Base-by-base conservation (phyloP, 306 rosid genomes). In the Glycine latifolia region DNA sequence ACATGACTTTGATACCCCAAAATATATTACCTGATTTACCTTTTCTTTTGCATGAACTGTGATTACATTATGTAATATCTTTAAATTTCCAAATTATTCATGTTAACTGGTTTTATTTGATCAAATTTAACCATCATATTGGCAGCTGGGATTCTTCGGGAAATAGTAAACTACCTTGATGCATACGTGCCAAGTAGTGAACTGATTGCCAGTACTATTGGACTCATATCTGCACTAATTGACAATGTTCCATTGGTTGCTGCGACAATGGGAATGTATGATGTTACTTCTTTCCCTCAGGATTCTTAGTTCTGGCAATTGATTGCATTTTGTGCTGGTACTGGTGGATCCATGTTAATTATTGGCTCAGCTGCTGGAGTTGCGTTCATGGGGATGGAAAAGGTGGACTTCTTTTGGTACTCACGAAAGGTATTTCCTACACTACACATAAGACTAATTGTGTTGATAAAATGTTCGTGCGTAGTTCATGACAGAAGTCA, bases 301-400 rank as follows among this genome's bases (percentile, higher is more conserved):
- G 99, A 95, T 82, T 95, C 98, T 2, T 91, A 93, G 89, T 95
- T 95, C 84, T 95, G 99, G 99, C 98, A 93, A 87, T 69, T 95
- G 84, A 10, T 91, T 60, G 98, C 97, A 71, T 93, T 73, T 63
- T 95, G 99, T 62, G 99, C 99, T 10, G 97, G 98, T 47, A 93
- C 99, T 7, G 99, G 99, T 54, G 98, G 99, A 78, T 95, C 99
- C 81, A 93, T 95, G 99, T 86, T 95, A 12, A 67, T 95, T 71
- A 91, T 91, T 81, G 99, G 99, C 76, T 95, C 98, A 35, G 97
- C 98, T 53, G 96, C 99, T 20, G 99, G 99, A 83, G 97, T 91
- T 71, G 97, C 99, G 56, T 91, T 91, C 85, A 93, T 95, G 99
- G 99, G 99, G 80, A 95, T 93, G 99, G 99, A 95, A 85, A 95